A percentile compares a stretch with the other conserved stretches of the same genome.
phyloP scores from a whole-genome alignment of 2,329 filamentous ascomycete genomes.

The Paradendryphiella salina region DNA sequence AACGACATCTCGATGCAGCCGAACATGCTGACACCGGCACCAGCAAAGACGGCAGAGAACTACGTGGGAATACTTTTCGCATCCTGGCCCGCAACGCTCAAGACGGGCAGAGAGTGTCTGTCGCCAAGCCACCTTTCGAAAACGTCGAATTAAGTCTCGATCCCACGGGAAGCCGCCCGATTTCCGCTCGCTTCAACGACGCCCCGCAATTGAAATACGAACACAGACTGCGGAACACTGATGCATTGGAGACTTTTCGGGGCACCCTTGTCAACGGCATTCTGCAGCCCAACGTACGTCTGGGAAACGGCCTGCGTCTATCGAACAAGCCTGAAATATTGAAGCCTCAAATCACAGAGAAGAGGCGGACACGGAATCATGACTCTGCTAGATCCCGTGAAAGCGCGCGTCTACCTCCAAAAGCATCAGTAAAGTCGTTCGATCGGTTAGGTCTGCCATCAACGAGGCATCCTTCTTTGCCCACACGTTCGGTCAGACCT shows the following conservation, averaged over 20 bases:
- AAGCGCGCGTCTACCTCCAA: not conserved
- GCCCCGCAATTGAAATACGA: not conserved
- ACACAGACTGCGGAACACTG: not conserved
- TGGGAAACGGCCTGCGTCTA: slow-evolving; percentile 20
- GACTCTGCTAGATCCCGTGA: not conserved
- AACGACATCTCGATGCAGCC: too few species aligned
- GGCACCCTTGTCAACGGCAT: slow-evolving; percentile 25
- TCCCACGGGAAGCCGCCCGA: not conserved
- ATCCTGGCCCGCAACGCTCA: slow-evolving; percentile 17
- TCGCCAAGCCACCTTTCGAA: slow-evolving; percentile 13
- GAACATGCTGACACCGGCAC: not conserved
- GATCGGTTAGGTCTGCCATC: not conserved
- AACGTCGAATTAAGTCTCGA: slow-evolving; percentile 10
- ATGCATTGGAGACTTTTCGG: slow-evolving; percentile 20
- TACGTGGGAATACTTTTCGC: not conserved
- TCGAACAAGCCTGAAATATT: slow-evolving; percentile 2
- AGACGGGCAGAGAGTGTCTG: slow-evolving; percentile 9
- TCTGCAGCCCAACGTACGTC: slow-evolving; percentile 28
- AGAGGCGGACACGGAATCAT: not conserved
- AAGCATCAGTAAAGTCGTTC: not conserved
- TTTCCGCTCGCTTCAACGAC: slow-evolving; percentile 6
- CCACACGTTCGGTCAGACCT: not conserved
- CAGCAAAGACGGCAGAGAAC: slow-evolving; percentile 7
- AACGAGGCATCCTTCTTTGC: not conserved
- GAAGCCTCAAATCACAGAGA: slow-evolving; percentile 1